phyloP scores from a whole-genome alignment of 352 stramenopile species.

The Phytophthora hibernalis region DNA sequence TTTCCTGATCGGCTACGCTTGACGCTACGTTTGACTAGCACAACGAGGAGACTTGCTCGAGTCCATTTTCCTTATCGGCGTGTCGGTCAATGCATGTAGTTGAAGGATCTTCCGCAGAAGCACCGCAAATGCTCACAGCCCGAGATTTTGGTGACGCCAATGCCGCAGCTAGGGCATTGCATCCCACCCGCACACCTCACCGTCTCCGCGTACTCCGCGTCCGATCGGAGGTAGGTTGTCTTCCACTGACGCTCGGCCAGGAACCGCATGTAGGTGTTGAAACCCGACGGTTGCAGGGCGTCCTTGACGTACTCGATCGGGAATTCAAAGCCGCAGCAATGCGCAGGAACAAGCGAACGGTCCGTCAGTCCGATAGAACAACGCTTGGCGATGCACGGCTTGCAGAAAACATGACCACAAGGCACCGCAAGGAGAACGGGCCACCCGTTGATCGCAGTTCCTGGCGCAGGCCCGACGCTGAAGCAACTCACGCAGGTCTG shows the following conservation, averaged over 20 bases:
- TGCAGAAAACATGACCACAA: slow-evolving; percentile 38
- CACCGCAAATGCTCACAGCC: slow-evolving; percentile 56
- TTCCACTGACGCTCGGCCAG: slow-evolving; percentile 52
- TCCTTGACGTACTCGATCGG: slow-evolving; percentile 45
- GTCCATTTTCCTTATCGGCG: background rate
- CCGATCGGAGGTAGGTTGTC: slow-evolving; percentile 45
- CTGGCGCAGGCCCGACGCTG: slow-evolving; percentile 4
- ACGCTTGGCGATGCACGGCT: slow-evolving; percentile 35
- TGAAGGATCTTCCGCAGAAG: slow-evolving; percentile 27
- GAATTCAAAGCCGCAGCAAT: slow-evolving; percentile 71
- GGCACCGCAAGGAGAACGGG: slow-evolving; percentile 20
- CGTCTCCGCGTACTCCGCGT: slow-evolving; percentile 56
- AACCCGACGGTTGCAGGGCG: slow-evolving; percentile 17
- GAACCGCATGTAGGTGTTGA: slow-evolving; percentile 44
- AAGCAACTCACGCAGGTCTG: slow-evolving; percentile 30
- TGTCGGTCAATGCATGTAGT: slow-evolving; percentile 15
- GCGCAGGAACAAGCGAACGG: slow-evolving; percentile 48
- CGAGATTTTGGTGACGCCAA: slow-evolving; percentile 53
- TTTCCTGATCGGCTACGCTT: slow-evolving; percentile 9
- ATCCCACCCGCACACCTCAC: slow-evolving; percentile 47
- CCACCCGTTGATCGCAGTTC: slow-evolving; percentile 4
- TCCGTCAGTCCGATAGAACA: slow-evolving; percentile 45
- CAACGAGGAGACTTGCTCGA: background rate
- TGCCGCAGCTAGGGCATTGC: slow-evolving; percentile 67
- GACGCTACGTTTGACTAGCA: slow-evolving; percentile 8